A percentile compares a stretch with the other conserved stretches of the same genome.
Conservation (phyloP, 2,329 filamentous ascomycete species). For the Cladosporium velox region DNA sequence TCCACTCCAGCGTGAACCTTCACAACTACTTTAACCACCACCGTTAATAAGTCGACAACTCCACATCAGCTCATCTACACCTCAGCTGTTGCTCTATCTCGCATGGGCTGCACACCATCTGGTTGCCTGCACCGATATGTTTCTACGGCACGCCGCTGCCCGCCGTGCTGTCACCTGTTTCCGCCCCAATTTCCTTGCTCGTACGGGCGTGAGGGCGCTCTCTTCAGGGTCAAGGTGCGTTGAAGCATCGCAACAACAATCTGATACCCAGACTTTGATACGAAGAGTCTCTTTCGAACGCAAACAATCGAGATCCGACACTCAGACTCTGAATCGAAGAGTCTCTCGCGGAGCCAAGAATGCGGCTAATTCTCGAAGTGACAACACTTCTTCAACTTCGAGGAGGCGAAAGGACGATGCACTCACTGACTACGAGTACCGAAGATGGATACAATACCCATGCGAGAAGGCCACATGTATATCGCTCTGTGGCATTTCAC, state of each 20-base stretch:
- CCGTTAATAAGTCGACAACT: too few relatives aligned
- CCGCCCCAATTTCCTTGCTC: background rate
- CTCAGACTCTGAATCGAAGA: background rate
- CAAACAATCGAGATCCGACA: background rate
- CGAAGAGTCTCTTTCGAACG: background rate
- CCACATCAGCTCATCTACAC: background rate
- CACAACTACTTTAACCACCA: too few relatives aligned
- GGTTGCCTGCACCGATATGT: background rate
- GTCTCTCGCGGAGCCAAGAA: background rate
- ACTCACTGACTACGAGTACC: background rate
- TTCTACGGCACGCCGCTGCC: background rate
- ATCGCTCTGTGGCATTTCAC: background rate
- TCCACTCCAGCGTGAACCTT: background rate
- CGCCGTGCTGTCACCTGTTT: background rate
- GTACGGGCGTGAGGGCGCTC: background rate
- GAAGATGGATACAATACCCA: background rate
- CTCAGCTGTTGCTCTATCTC: background rate
- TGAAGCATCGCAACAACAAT: background rate
- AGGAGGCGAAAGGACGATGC: background rate
- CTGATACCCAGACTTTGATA: background rate
- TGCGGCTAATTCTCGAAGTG: background rate
- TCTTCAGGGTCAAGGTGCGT: background rate
- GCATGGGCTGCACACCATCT: background rate
- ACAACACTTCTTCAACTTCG: background rate
- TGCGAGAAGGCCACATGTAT: fast-evolving